Conservation (phyloP, 192 early-diverging fungal genomes). For the Chytriomyces hyalinus region DNA sequence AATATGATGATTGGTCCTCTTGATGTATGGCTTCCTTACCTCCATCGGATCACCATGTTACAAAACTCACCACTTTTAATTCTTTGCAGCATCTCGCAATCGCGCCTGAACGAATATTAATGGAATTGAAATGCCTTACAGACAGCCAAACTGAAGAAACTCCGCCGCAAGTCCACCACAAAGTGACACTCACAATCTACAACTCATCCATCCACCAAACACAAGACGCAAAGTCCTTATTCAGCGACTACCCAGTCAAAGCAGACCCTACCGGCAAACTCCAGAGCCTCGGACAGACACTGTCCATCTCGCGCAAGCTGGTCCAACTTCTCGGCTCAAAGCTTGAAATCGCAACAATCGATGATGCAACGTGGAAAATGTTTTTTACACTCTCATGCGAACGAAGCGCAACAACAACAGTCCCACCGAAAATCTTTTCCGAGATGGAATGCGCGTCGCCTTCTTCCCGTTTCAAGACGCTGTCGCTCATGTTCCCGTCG, state of each 20-base stretch:
- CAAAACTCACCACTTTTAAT: background rate
- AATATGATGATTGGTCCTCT: slow-evolving; percentile 17
- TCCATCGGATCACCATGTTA: background rate
- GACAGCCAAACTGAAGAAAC: background rate
- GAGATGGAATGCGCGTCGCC: too few relatives aligned
- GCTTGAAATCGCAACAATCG: background rate
- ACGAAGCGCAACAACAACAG: background rate
- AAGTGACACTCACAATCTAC: background rate
- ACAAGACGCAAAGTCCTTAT: background rate
- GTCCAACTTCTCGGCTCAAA: slow-evolving; percentile 1
- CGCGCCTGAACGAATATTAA: background rate
- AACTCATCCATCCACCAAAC: background rate
- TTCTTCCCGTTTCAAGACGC: too few relatives aligned
- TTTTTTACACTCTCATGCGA: background rate
- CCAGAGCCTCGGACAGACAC: background rate
- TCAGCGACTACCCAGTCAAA: background rate
- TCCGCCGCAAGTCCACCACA: background rate
- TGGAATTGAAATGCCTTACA: background rate
- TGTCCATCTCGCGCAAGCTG: background rate
- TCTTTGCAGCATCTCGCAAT: background rate
- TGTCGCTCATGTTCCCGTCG: background rate
- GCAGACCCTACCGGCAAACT: background rate
- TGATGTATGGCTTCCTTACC: background rate
- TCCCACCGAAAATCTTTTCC: background rate
- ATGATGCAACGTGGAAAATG: slow-evolving; percentile 1